Conservation (phyloP, 148 eudicot genomes). For the Fagopyrum homotropicum region DNA sequence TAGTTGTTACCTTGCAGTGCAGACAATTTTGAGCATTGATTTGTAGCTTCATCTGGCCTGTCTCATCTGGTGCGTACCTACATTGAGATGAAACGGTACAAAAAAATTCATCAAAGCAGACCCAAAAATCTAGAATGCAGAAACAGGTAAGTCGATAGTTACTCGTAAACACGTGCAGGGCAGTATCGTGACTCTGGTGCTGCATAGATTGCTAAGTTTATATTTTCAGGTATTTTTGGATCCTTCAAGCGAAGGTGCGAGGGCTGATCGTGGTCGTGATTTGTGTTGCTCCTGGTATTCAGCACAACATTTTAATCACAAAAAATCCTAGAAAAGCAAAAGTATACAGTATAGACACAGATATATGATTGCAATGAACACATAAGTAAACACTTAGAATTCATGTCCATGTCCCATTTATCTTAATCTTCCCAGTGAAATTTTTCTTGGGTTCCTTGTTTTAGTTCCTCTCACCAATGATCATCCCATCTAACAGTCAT, state of each 20-base stretch:
- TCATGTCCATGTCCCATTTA: not conserved
- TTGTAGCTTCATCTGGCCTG: slow-evolving; percentile 70
- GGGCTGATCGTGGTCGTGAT: slow-evolving; percentile 98
- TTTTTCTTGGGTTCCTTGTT: no score
- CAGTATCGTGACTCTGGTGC: slow-evolving; percentile 93
- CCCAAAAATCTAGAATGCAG: not conserved
- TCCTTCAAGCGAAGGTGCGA: slow-evolving; percentile 81
- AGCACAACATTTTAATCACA: slow-evolving; percentile 1
- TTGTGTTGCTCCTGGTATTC: slow-evolving; percentile 74
- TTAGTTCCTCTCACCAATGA: no score
- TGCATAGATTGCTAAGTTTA: slow-evolving; percentile 66
- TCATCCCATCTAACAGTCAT: no score
- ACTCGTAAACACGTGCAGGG: slow-evolving; percentile 99
- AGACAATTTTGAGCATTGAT: slow-evolving; percentile 94
- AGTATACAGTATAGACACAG: not conserved
- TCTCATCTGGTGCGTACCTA: slow-evolving; percentile 69
- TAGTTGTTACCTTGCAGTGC: slow-evolving; percentile 80
- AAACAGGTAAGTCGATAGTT: slow-evolving; percentile 16
- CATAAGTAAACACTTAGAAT: not conserved
- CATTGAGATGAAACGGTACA: not conserved
- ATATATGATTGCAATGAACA: not conserved
- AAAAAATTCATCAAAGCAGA: not conserved
- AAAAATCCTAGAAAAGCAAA: not conserved
- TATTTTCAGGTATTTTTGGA: slow-evolving; percentile 53
- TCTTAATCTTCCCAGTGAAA: not conserved